Evolutionary conservation across 257 asterid genomes (phyloP).

Genomic region (Ophiorrhiza pumila): DNA sequence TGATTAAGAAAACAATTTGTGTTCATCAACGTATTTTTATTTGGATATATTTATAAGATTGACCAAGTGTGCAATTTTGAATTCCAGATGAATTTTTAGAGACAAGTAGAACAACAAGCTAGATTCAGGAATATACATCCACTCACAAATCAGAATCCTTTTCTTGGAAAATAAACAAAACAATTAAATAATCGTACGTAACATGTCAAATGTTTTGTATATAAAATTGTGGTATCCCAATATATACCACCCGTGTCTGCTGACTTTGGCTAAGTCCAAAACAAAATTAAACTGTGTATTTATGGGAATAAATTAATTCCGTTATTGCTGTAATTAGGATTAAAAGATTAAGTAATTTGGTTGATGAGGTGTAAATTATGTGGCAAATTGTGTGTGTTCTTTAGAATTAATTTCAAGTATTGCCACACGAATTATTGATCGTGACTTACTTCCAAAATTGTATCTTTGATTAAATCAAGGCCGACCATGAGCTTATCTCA

Average conservation of each 20-base stretch:
- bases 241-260: not conserved
- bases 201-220: not conserved
- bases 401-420: not conserved
- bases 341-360: not conserved
- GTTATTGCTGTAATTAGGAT: not conserved
- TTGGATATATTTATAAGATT: too few species aligned
- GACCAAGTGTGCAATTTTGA: not conserved
- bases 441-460: not conserved
- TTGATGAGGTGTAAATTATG: constrained; percentile 1
- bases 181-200: not conserved
- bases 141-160: constrained; percentile 7
- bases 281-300: not conserved
- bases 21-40: not conserved
- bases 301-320: not conserved
- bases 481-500: not conserved
- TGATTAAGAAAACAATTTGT: too few species aligned
- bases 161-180: not conserved
- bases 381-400: constrained; percentile 13
- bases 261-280: constrained; percentile 4
- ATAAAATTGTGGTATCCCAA: constrained; percentile 7
- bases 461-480: not conserved
- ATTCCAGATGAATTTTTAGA: not conserved
- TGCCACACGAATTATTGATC: not conserved
- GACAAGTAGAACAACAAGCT: not conserved
- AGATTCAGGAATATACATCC: constrained; percentile 12